Percentiles rank a stretch among this genome's conserved stretches.
Conservation (phyloP, 2,329 filamentous ascomycete species). For the Penicillium thymicola region DNA sequence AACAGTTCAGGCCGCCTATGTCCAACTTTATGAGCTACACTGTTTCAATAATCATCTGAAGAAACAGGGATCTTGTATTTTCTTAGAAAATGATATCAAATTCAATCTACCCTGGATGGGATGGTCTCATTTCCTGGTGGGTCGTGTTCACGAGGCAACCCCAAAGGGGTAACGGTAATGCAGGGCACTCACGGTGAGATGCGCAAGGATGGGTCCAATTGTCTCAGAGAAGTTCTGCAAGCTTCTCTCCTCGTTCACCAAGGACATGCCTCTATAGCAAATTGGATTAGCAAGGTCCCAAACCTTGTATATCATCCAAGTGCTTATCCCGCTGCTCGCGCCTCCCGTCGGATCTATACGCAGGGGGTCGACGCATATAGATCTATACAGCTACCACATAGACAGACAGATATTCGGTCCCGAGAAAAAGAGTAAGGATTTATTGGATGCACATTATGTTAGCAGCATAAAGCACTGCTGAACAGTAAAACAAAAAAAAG, state of each 20-base stretch:
- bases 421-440: background rate
- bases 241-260: background rate
- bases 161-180: conserved; percentile 2
- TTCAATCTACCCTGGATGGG: background rate
- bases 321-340: background rate
- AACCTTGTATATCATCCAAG: background rate
- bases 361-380: background rate
- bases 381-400: background rate
- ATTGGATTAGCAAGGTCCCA: background rate
- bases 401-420: background rate
- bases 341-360: background rate
- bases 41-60: background rate
- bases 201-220: conserved; percentile 7
- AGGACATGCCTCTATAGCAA: background rate
- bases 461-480: background rate
- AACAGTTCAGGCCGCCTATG: background rate
- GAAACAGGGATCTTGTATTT: background rate
- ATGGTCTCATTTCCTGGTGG: background rate
- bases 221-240: background rate
- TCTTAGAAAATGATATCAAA: background rate
- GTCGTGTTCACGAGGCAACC: conserved; percentile 5
- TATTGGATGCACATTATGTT: background rate
- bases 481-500: background rate
- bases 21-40: background rate
- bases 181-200: background rate